Conservation (phyloP, 1,139 yeast species). For the Protomyces gravidus region DNA sequence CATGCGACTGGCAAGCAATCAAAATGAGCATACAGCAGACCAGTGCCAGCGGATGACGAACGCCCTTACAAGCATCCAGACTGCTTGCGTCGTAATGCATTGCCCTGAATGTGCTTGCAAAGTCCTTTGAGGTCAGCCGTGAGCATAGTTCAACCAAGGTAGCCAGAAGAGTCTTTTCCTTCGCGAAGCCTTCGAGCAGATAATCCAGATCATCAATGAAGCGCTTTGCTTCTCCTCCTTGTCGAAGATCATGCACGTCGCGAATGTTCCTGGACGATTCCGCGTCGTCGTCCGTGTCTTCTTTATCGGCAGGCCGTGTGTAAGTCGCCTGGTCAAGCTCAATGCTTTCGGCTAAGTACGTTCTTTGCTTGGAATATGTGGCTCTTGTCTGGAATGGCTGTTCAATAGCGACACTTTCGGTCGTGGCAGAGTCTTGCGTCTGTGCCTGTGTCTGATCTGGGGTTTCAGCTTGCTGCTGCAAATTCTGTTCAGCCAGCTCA, state of each 20-base stretch:
- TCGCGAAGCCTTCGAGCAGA: slow-evolving; percentile 42
- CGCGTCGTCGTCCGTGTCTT: not conserved
- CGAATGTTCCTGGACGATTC: slow-evolving; percentile 27
- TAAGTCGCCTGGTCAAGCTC: not conserved
- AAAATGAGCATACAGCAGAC: slow-evolving; percentile 7
- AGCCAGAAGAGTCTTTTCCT: slow-evolving; percentile 6
- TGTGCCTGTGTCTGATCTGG: not conserved
- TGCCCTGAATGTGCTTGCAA: slow-evolving; percentile 10
- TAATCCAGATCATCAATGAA: slow-evolving; percentile 42
- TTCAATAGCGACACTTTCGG: not conserved
- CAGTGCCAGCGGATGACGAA: slow-evolving; percentile 2
- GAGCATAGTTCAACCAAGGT: slow-evolving; percentile 10
- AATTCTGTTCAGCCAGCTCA: slow-evolving; percentile 12
- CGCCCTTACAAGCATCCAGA: not conserved
- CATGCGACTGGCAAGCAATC: not conserved
- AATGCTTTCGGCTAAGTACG: slow-evolving; percentile 16
- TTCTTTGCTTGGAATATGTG: slow-evolving; percentile 28
- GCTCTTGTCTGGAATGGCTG: not conserved
- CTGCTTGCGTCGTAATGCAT: slow-evolving; percentile 5
- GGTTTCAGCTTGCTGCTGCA: not conserved
- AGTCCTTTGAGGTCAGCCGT: slow-evolving; percentile 9
- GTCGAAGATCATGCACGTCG: slow-evolving; percentile 41
- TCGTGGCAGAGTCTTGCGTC: not conserved
- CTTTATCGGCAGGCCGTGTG: not conserved
- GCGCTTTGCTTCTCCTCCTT: slow-evolving; percentile 42